Evolutionary conservation across 306 rosid species (phyloP).

Genomic region (Cyamopsis tetragonoloba): DNA sequence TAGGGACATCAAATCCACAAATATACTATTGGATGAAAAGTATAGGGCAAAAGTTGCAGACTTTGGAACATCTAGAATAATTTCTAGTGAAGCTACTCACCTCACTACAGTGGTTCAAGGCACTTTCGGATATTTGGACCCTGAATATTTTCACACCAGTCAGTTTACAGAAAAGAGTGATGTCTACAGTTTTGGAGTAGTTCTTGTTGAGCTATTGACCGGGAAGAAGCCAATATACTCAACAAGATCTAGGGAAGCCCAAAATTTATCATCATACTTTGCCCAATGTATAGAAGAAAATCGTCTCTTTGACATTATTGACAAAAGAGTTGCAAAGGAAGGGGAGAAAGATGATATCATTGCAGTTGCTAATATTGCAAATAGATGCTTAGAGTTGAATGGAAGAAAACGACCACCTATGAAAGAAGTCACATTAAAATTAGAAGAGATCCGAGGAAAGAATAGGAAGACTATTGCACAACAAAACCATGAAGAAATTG

Average conservation of each 20-base stretch:
- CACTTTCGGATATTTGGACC: constrained; percentile 31
- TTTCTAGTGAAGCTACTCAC: constrained; percentile 23
- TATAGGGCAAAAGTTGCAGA: constrained; percentile 31
- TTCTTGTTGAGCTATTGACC: constrained; percentile 21
- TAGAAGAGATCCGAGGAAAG: constrained; percentile 28
- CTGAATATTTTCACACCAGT: constrained; percentile 28
- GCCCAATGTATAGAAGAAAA: neutral
- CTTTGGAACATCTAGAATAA: constrained; percentile 31
- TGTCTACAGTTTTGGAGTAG: constrained; percentile 30
- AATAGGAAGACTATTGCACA: neutral
- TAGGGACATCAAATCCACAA: constrained; percentile 32
- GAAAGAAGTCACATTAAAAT: constrained; percentile 36
- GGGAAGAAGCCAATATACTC: constrained; percentile 19
- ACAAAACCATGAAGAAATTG: constrained; percentile 12
- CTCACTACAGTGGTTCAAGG: constrained; percentile 26
- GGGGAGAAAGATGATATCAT: constrained; percentile 10
- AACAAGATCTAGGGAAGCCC: neutral
- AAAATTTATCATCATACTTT: constrained; percentile 30
- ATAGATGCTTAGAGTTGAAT: constrained; percentile 29
- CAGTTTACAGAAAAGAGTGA: constrained; percentile 30
- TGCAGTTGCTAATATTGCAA: constrained; percentile 28
- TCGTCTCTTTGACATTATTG: constrained; percentile 26
- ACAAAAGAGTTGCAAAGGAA: constrained; percentile 15
- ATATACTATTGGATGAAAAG: constrained; percentile 33
- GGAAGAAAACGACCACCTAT: constrained; percentile 39